Base-by-base conservation (phyloP, 129 eudicot species). In the Helianthus tuberosus region DNA sequence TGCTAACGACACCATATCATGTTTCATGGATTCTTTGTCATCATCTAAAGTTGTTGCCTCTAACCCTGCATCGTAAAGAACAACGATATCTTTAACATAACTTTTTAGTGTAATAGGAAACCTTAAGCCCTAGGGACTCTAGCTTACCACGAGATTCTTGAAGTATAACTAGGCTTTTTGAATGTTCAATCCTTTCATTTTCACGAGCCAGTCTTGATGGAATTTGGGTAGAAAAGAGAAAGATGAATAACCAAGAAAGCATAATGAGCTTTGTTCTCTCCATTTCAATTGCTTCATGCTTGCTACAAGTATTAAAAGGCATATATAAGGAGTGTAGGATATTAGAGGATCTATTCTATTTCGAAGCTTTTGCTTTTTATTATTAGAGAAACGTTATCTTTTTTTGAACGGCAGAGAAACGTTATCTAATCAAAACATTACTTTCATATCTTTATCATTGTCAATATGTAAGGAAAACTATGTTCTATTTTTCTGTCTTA, bases 91-190 rank as follows among this genome's bases (percentile, higher is more conserved):
- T 47, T 11, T 5, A 48, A 23, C n/a, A 47, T 29, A 74, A 15
- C 27, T 9, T 58, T 23, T 29, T 1, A 12, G 7, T 11, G 13
- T 10, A 12, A 32, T 2, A 47, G 29, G 11, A 39, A 71, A 52
- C 52, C 27, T 35, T 43, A 44, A 27, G 49, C 2, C 3, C 35
- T 53, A 58, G 20, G 20, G 44, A 43, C 10, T 39, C 8, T 39
- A 39, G 23, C 36, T 71, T 78, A 78, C 82, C 77, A 1, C 5
- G 67, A 71, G 82, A 78, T 71, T 63, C 82, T 78, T 63, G 72
- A 41, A 43, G 51, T 70, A 71, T 59, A 53, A 23, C 14, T 70
- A 78, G 72, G 50, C 59, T 78, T 78, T 71, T 78, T 71, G 72
- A 27, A 59, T 41, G 59, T 39, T 39, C 72, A 44, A 29, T 5